Conservation (phyloP, 306 rosid species). For the Ceratonia siliqua region DNA sequence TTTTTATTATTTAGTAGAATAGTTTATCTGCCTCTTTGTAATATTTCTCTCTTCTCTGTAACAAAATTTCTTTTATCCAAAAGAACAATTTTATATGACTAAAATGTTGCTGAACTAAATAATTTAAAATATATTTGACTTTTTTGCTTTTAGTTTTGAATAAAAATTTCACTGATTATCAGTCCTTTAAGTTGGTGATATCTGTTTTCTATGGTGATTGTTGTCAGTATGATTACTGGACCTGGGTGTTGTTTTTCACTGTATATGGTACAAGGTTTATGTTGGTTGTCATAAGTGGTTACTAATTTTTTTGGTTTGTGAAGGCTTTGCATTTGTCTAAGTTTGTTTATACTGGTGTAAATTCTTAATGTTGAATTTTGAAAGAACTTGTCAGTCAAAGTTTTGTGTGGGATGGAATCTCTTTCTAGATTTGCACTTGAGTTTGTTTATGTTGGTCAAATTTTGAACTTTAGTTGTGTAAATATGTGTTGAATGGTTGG, state of each 20-base stretch:
- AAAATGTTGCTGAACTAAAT: neutral
- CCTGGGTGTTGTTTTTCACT: neutral
- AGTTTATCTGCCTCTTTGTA: no score
- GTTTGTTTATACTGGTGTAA: slow-evolving; percentile 37
- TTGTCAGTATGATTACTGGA: no score
- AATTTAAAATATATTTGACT: neutral
- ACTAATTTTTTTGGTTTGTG: neutral
- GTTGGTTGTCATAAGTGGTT: neutral
- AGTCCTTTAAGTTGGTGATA: neutral
- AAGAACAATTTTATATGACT: neutral
- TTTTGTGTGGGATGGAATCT: slow-evolving; percentile 27
- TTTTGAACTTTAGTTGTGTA: slow-evolving; percentile 58
- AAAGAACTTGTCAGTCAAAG: slow-evolving; percentile 42
- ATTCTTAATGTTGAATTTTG: slow-evolving; percentile 42
- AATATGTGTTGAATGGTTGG: slow-evolving; percentile 60
- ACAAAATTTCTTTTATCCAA: no score
- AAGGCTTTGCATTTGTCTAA: slow-evolving; percentile 30
- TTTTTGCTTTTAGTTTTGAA: neutral
- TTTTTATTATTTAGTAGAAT: no score
- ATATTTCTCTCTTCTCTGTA: no score
- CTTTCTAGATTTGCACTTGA: slow-evolving; percentile 34
- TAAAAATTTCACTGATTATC: neutral
- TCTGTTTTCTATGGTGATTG: neutral
- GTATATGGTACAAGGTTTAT: neutral
- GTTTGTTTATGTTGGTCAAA: slow-evolving; percentile 50